phyloP scores from a whole-genome alignment of 1,284 basidiomycete species.

The Anthracocystis setariae region DNA sequence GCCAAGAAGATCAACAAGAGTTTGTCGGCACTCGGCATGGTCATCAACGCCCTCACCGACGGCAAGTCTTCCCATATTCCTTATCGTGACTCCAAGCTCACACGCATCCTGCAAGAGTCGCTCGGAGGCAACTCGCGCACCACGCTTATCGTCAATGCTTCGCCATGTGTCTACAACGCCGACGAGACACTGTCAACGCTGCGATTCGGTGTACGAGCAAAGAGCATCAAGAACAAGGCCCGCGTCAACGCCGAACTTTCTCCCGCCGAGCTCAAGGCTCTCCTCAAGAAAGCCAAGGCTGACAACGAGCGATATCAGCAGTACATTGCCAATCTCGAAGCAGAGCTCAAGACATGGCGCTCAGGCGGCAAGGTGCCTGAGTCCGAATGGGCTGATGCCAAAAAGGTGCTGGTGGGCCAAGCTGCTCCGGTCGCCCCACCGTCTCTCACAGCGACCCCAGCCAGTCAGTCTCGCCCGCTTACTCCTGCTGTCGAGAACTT shows the following conservation, averaged over 20 bases:
- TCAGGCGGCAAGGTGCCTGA: constrained; percentile 86
- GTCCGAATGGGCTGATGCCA: constrained; percentile 80
- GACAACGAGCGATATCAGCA: constrained; percentile 85
- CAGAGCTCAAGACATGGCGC: constrained; percentile 91
- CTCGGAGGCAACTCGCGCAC: constrained; percentile 98
- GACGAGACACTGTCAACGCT: constrained; percentile 96
- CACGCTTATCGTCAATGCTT: constrained; percentile 98
- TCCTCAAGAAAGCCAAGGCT: constrained; percentile 88
- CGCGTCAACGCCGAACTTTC: constrained; percentile 98
- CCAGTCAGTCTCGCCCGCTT: constrained; percentile 71
- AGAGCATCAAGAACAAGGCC: constrained; percentile 99
- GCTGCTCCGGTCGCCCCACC: constrained; percentile 53
- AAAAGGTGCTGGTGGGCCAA: constrained; percentile 71
- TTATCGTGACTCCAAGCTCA: constrained; percentile 98
- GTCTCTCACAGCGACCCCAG: constrained; percentile 51
- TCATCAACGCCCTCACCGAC: constrained; percentile 98
- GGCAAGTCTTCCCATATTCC: constrained; percentile 92
- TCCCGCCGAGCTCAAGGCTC: constrained; percentile 90
- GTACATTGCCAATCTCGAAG: constrained; percentile 88
- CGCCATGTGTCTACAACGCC: constrained; percentile 95
- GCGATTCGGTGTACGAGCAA: constrained; percentile 92
- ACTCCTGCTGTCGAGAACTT: constrained; percentile 83
- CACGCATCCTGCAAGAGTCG: constrained; percentile 99
- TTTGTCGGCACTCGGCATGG: constrained; percentile 96
- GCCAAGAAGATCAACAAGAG: constrained; percentile 99